Base-by-base conservation (phyloP, 768 basidiomycete genomes). In the Tubosaeta sp. region DNA sequence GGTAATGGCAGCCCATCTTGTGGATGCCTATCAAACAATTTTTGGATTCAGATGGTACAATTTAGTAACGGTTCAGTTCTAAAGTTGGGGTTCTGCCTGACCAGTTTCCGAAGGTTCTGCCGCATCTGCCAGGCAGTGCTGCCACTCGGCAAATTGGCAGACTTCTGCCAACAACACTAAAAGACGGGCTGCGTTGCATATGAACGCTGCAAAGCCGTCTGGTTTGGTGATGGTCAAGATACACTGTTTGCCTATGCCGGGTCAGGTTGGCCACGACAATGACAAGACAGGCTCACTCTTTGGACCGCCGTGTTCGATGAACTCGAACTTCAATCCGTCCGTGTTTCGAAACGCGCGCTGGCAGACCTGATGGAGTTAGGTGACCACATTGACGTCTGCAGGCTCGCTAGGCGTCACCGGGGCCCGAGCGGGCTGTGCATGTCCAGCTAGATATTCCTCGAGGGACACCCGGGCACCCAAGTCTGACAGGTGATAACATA, bases 181-280 rank as follows among this genome's bases (percentile, higher is more conserved):
- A 75, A 79, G 2, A 61, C 39, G 13, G 73, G 66, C 22, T 76
- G 71, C 0, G 82, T 81, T 22, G 75, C 72, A 67, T 84, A 86
- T 0, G 79, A 77, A 40, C 82, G 73, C 5, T 67, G 66, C 2
- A 63, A 50, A n/a, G 16, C 81, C 82, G 29, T 78, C 73, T 0
- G 81, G 82, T 19, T 76, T 79, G 2, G 72, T 78, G 51, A 86
- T 78, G 1, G 81, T 83, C 35, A 86, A 61, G 44, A 82, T 81
- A 56, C 85, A 84, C 47, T 78, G 77, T 59, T 79, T 82, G 52
- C 61, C 82, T 86, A 59, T 8, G 3, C 8, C 10, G 4, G 16
- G 32, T 66, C 11, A 63, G 51, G 42, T 4, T n/a, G 22, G 36
- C 18, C 22, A 19, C 9, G 11, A 31, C 6, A 7, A 19, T 21